Evolutionary conservation across 2,329 filamentous ascomycete species (phyloP), one percentile per base, ranked within the genome.

Genomic region (Pseudophaeomoniella oleicola): DNA sequence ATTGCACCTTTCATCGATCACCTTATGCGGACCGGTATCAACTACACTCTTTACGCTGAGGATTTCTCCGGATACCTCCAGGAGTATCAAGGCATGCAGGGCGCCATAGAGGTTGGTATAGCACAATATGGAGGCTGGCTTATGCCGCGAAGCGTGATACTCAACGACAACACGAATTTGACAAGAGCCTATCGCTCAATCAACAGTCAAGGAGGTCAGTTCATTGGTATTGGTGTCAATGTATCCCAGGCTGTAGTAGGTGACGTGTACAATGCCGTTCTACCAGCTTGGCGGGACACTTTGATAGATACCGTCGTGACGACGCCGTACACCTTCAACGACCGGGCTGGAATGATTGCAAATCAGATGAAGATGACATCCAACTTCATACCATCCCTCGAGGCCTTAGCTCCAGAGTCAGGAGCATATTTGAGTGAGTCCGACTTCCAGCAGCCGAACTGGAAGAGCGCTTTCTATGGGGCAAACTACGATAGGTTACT

Each of bases 401-500:
- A 58, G 36, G 53, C 49, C 6, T 40, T 60, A 9, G 59, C 59
- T 2, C 60, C 61, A 0, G 49, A 53, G 30, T 52, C 52, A 4
- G 57, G 58, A 2, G 49, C 49, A 3, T 66, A 67, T 15, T 33
- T 35, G 36, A 11, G 11, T 36, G 15, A 4, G 16, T 12, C 32
- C 6, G 17, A 36, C 29, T 27, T 34, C 27, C n/a, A 11, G 35
- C 9, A 57, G 39, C 51, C 46, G 4, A 44, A 55, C 31, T 51
- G 48, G 41, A 40, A 53, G 36, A 39, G 49, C 18, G 49, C 45
- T 2, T 55, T 54, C 31, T 56, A 44, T 39, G 47, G 52, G 0
- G 30, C 33, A 10, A 67, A 70, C 32, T 71, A 71, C 42, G 45
- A 54, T 11, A 53, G 55, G 2, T 48, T 71, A 3, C 43, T 63